Evolutionary conservation across 2,329 filamentous ascomycete genomes (phyloP).

Genomic region (Ascochyta clinopodiicola): DNA sequence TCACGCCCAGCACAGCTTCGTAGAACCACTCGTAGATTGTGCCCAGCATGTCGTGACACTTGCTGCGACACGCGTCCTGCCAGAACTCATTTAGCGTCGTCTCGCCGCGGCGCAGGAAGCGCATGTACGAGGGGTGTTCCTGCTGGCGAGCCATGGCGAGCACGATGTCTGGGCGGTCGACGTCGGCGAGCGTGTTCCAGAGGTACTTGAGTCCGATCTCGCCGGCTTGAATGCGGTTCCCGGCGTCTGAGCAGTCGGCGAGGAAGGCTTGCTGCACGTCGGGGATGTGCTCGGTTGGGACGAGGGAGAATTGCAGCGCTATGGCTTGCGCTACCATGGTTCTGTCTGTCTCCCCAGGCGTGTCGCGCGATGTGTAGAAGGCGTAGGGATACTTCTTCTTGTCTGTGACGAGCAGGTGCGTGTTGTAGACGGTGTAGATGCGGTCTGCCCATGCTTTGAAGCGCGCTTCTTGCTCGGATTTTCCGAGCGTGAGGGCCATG

Average conservation of each 20-base stretch:
- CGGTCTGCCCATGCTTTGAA: slow-evolving; percentile 32
- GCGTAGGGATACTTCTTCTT: slow-evolving; percentile 43
- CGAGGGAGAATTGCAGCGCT: slow-evolving; percentile 46
- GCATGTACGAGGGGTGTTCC: slow-evolving; percentile 58
- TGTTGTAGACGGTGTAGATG: slow-evolving; percentile 30
- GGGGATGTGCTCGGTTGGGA: slow-evolving; percentile 30
- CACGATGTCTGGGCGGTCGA: slow-evolving; percentile 48
- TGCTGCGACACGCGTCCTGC: slow-evolving; percentile 53
- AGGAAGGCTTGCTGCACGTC: slow-evolving; percentile 41
- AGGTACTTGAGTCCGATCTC: slow-evolving; percentile 54
- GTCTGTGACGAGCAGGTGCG: slow-evolving; percentile 26
- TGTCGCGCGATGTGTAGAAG: slow-evolving; percentile 51
- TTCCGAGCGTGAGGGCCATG: slow-evolving; percentile 40
- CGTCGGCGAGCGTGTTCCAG: slow-evolving; percentile 52
- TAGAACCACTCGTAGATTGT: slow-evolving; percentile 60
- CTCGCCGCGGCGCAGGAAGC: slow-evolving; percentile 55
- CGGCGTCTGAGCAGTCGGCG: slow-evolving; percentile 27
- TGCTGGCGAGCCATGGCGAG: slow-evolving; percentile 55
- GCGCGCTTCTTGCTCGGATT: slow-evolving; percentile 13
- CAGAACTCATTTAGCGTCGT: slow-evolving; percentile 55
- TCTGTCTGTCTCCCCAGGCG: slow-evolving; percentile 40
- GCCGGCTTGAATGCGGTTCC: slow-evolving; percentile 48
- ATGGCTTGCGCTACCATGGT: slow-evolving; percentile 51
- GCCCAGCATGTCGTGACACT: slow-evolving; percentile 58
- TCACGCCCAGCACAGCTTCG: slow-evolving; percentile 50